Evolutionary conservation across 2,329 filamentous ascomycete genomes (phyloP).

Genomic region (Colletotrichum truncatum): DNA sequence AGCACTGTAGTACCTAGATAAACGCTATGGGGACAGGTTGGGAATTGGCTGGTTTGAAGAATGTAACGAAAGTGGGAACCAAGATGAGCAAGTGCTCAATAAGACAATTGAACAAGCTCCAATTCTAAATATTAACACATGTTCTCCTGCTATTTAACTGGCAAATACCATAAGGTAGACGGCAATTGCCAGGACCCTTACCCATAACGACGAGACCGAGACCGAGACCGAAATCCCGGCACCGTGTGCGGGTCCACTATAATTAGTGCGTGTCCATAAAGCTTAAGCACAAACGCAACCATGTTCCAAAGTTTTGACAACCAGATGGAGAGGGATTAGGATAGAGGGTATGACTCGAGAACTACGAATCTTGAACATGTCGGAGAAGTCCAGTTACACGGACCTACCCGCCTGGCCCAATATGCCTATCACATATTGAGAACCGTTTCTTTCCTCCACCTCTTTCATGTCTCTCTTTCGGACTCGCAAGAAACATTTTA

Average conservation of each 20-base stretch:
- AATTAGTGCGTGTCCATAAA: background rate
- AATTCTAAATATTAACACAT: too few species aligned
- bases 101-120: too few species aligned
- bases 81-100: too few species aligned
- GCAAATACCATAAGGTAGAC: too few species aligned
- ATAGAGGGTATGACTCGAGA: background rate
- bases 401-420: background rate
- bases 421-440: background rate
- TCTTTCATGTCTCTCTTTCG: background rate
- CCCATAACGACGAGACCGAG: background rate
- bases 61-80: too few species aligned
- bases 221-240: constrained; percentile 8
- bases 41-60: too few species aligned
- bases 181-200: background rate
- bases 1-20: too few species aligned
- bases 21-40: too few species aligned
- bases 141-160: too few species aligned
- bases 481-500: background rate
- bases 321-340: background rate
- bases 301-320: background rate
- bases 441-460: background rate
- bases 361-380: background rate
- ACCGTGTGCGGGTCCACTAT: background rate
- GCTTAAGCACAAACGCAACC: background rate
- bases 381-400: background rate